Evolutionary conservation across 371 early-diverging fungal species (phyloP), one percentile per base, ranked within the genome.

Genomic region (Dichotomocladium elegans): DNA sequence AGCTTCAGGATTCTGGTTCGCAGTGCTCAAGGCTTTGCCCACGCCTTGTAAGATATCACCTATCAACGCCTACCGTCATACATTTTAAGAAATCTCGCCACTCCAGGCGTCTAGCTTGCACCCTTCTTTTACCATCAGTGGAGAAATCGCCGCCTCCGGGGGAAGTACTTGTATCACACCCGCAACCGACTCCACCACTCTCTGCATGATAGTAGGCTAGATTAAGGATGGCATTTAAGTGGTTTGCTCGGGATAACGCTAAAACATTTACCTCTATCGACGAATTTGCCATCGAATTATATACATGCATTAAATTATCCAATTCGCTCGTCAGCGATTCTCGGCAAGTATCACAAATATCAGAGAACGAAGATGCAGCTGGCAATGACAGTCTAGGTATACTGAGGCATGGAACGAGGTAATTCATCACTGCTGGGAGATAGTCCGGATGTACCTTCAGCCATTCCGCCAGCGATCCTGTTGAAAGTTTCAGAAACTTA

Each of bases 391-490:
- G 63, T 44, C 73, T 64, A 0, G 82, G 75, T 14, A 77, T 66
- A 30, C 77, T 78, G 14, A 91, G 55, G 31, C 82, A 82, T 0
- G 83, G 79, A 6, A 87, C 80, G 47, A 90, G 80, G 56, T 81
- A 85, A 25, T 85, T 83, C 55, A 88, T 72, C 4, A 80, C 81
- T 0, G 76, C 57, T 1, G 80, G 57, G 4, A 91, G 57, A 49
- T 71, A 83, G 29, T 76, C 72, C 0, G 90, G 80, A 57, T 88
- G 86, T 11, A 51, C 30, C 34, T 85, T 81, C 41, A 88, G 71
- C 90, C 90, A 91, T 43, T 87, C 89, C 8, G 86, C 74, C 33
- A 88, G 79, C 3, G 89, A 79, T 8, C 89, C 87, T 70, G 69
- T n/a, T n/a, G n/a, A n/a, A n/a, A 19, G n/a, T 24, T 48, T n/a